These are phyloP conservation scores for Zygoascus bituminiphila DNA, from an alignment of 805 yeast genomes.

Conservation along the genomic window DNA sequence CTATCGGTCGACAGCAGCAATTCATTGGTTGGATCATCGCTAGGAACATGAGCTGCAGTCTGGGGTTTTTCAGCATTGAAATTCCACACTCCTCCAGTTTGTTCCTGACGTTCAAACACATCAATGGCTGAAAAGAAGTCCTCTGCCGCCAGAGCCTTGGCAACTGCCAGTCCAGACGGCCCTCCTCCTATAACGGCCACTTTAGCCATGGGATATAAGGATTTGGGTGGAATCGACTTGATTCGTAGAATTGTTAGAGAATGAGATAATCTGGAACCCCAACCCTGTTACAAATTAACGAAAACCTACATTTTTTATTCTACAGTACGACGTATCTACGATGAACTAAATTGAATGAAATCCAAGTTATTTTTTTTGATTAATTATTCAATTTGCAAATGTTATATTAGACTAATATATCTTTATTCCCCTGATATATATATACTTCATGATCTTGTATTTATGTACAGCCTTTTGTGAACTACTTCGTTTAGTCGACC, in stretches of 20 bases:
- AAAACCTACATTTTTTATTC: no score
- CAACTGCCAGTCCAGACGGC: slow-evolving; percentile 1
- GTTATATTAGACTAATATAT: background rate
- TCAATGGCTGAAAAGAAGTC: background rate
- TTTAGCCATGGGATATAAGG: background rate
- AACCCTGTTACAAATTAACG: no score
- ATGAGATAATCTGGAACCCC: no score
- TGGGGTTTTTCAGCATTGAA: background rate
- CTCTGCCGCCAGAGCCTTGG: slow-evolving; percentile 1
- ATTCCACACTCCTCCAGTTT: slow-evolving; percentile 11
- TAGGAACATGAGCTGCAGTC: slow-evolving; percentile 1
- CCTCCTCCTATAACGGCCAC: slow-evolving; percentile 2
- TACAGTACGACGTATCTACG: no score
- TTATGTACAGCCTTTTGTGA: background rate
- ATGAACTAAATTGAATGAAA: no score
- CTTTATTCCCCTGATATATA: background rate
- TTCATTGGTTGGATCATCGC: slow-evolving; percentile 2
- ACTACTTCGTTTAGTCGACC: slow-evolving; percentile 20
- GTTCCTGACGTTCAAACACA: slow-evolving; percentile 4
- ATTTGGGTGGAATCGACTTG: no score
- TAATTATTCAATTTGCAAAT: background rate
- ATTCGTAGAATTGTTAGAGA: no score
- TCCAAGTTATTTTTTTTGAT: no score
- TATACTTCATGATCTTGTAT: background rate
- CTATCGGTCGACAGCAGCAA: slow-evolving; percentile 2